These are phyloP conservation scores for Botrytis byssoidea DNA, from an alignment of 2,329 filamentous ascomycete genomes.

Conservation along the genomic window DNA sequence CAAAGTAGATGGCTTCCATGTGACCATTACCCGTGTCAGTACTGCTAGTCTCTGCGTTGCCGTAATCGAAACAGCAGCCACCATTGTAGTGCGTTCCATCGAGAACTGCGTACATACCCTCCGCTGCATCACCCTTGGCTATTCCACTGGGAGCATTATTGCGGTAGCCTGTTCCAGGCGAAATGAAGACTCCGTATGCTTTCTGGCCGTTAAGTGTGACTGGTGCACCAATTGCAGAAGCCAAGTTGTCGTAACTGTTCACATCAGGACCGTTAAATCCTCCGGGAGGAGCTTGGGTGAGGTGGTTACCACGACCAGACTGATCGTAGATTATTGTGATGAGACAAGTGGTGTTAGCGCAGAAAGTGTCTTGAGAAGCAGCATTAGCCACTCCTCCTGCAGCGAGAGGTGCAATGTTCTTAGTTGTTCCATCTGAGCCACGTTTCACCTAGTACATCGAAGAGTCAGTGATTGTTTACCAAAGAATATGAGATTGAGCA, in stretches of 20 bases:
- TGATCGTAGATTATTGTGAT: slow-evolving; percentile 67
- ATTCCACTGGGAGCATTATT: slow-evolving; percentile 54
- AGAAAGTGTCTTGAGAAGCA: slow-evolving; percentile 60
- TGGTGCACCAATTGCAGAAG: slow-evolving; percentile 58
- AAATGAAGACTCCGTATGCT: slow-evolving; percentile 62
- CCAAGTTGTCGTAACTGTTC: slow-evolving; percentile 59
- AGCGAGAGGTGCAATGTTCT: slow-evolving; percentile 44
- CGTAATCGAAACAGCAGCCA: slow-evolving; percentile 57
- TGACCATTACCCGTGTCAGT: slow-evolving; percentile 59
- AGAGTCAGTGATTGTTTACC: not conserved
- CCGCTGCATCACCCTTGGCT: slow-evolving; percentile 53
- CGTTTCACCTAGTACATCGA: slow-evolving; percentile 47
- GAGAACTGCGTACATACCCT: slow-evolving; percentile 61
- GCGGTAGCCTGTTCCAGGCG: slow-evolving; percentile 62
- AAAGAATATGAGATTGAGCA: not conserved
- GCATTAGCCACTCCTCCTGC: slow-evolving; percentile 63
- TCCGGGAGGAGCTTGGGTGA: slow-evolving; percentile 60
- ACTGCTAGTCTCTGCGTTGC: slow-evolving; percentile 54
- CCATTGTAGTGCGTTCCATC: slow-evolving; percentile 60
- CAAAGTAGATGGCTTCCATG: slow-evolving; percentile 70
- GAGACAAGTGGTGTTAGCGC: slow-evolving; percentile 57
- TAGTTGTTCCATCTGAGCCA: slow-evolving; percentile 47
- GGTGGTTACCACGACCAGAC: slow-evolving; percentile 59
- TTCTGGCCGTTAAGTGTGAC: slow-evolving; percentile 60
- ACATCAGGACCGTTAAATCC: slow-evolving; percentile 54